These are phyloP conservation scores for Pseudogymnoascus sp. DNA, from an alignment of 2,329 filamentous ascomycete species.

Conservation along the genomic window DNA sequence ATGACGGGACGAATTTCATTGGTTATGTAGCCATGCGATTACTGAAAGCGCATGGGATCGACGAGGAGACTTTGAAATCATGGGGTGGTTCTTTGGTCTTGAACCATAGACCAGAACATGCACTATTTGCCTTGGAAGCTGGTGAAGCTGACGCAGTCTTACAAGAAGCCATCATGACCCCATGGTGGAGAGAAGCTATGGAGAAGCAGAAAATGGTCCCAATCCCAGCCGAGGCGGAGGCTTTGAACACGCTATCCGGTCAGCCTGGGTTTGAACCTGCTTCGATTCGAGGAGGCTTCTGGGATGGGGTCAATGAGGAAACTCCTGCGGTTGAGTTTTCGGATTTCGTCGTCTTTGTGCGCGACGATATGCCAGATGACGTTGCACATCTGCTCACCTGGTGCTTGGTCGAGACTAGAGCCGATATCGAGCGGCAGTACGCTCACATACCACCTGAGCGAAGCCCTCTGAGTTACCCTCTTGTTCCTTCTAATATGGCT, in stretches of 20 bases:
- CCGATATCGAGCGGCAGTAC: constrained; percentile 8
- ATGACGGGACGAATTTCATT: constrained; percentile 13
- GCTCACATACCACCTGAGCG: constrained; percentile 8
- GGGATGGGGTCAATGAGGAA: constrained; percentile 1
- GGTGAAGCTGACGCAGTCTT: constrained; percentile 10
- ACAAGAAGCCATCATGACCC: constrained; percentile 13
- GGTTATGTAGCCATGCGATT: constrained; percentile 12
- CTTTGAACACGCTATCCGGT: neutral
- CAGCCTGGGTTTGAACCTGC: constrained; percentile 8
- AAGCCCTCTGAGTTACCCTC: constrained; percentile 11
- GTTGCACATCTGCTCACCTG: constrained; percentile 12
- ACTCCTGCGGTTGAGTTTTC: constrained; percentile 11
- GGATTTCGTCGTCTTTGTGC: constrained; percentile 11
- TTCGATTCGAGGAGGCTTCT: constrained; percentile 5
- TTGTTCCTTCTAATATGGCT: constrained; percentile 10
- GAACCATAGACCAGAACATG: constrained; percentile 11
- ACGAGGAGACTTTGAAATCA: constrained; percentile 2
- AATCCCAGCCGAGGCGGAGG: constrained; percentile 10
- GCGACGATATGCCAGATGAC: constrained; percentile 12
- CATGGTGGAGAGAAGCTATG: constrained; percentile 12
- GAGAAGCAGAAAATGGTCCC: constrained; percentile 10
- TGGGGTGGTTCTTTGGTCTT: constrained; percentile 12
- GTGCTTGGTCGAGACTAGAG: constrained; percentile 10
- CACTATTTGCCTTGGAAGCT: neutral
- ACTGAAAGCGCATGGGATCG: constrained; percentile 12